These are phyloP conservation scores for Ilex aquifolium DNA, from an alignment of 257 asterid genomes.

Conservation along the genomic window DNA sequence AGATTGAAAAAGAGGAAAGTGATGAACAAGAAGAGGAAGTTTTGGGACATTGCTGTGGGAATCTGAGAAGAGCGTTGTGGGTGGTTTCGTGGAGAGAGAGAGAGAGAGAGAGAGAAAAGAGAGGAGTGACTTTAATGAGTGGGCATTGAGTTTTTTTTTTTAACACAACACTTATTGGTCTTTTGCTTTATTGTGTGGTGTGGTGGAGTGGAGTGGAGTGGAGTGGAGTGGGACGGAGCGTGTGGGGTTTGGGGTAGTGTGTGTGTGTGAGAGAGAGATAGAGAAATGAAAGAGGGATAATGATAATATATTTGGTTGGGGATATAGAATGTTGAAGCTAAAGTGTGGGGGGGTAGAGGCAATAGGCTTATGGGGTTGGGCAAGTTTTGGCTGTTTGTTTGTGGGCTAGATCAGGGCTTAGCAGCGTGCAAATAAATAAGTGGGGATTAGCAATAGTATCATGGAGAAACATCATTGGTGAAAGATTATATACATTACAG, in stretches of 20 bases:
- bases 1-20: background rate
- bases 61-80: slow-evolving; percentile 6
- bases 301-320: background rate
- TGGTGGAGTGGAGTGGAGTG: too few relatives aligned
- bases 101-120: background rate
- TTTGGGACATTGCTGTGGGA: slow-evolving; percentile 45
- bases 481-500: background rate
- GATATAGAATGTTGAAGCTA: background rate
- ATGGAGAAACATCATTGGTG: background rate
- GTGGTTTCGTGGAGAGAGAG: background rate
- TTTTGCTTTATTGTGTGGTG: background rate
- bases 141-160: background rate
- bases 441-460: background rate
- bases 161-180: too few relatives aligned
- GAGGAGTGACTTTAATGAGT: background rate
- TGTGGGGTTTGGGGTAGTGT: too few relatives aligned
- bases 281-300: background rate
- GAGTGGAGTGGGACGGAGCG: background rate
- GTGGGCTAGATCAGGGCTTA: background rate
- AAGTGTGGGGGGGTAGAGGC: background rate
- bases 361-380: background rate
- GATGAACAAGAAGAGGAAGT: slow-evolving; percentile 16
- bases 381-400: background rate
- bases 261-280: too few relatives aligned
- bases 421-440: background rate